Percentiles rank a stretch among this genome's conserved stretches.
Evolutionary conservation across 1,139 yeast genomes (phyloP).

Genomic region (Taphrina populina): DNA sequence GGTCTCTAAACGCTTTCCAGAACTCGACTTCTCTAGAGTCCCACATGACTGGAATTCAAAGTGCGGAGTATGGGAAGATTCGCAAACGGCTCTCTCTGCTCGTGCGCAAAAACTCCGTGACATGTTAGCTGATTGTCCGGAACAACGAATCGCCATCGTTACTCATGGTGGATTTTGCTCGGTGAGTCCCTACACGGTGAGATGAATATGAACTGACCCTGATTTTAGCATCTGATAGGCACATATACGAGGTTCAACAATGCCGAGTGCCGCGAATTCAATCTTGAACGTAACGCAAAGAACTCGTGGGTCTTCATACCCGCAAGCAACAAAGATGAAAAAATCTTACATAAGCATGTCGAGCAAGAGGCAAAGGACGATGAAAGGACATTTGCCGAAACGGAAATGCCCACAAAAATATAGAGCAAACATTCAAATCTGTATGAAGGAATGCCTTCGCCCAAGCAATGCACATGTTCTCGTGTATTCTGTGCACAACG

Average conservation of each 20-base stretch:
- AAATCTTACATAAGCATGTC: slow-evolving; percentile 2
- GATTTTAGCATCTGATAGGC: slow-evolving; percentile 3
- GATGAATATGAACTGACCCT: not conserved
- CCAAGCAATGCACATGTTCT: not conserved
- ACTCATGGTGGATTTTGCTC: slow-evolving; percentile 36
- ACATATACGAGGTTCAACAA: slow-evolving; percentile 13
- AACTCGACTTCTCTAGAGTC: slow-evolving; percentile 28
- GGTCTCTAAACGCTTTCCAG: slow-evolving; percentile 17
- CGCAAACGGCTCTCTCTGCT: slow-evolving; percentile 23
- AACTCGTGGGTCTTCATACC: slow-evolving; percentile 1
- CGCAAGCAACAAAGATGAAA: not conserved
- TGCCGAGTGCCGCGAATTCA: slow-evolving; percentile 17
- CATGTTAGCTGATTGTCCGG: slow-evolving; percentile 15
- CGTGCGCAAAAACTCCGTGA: slow-evolving; percentile 27
- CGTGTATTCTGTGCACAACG: too few relatives aligned
- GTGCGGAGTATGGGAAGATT: slow-evolving; percentile 33
- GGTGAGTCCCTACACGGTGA: not conserved
- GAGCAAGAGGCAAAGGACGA: slow-evolving; percentile 2
- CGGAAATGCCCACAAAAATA: slow-evolving; percentile 14
- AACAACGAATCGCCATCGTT: slow-evolving; percentile 34
- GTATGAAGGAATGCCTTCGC: too few relatives aligned
- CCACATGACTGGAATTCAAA: slow-evolving; percentile 32
- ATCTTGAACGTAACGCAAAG: not conserved
- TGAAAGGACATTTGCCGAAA: slow-evolving; percentile 2
- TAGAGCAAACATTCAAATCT: too few relatives aligned